These are phyloP conservation scores for Cardamine resedifolia DNA, from an alignment of 345 rosid genomes.

Conservation along the genomic window DNA sequence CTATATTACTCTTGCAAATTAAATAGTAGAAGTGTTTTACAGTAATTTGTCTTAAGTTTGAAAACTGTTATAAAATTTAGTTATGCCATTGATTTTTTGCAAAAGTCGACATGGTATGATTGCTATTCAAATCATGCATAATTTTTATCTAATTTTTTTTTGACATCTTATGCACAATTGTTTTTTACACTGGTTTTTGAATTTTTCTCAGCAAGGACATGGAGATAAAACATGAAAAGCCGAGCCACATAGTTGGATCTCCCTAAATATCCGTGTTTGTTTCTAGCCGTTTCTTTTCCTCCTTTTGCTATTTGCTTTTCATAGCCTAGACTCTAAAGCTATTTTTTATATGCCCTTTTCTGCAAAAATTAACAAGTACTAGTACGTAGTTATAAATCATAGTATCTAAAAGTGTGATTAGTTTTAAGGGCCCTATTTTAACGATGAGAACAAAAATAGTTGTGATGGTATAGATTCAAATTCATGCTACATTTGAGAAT, in stretches of 20 bases:
- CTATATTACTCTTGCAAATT: neutral
- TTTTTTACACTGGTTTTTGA: neutral
- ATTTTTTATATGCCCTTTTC: neutral
- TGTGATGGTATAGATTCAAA: neutral
- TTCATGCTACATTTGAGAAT: neutral
- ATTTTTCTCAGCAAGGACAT: neutral
- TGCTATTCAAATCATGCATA: neutral
- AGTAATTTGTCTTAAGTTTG: neutral
- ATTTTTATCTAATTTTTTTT: no score
- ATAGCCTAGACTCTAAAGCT: neutral
- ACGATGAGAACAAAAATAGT: neutral
- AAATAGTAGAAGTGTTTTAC: neutral
- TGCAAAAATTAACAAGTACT: neutral
- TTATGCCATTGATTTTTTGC: neutral
- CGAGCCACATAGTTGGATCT: conserved; percentile 40
- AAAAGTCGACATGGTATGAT: no score
- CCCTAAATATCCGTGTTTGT: conserved; percentile 43
- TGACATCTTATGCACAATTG: neutral
- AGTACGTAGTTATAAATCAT: neutral
- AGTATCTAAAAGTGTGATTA: neutral
- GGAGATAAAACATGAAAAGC: conserved; percentile 36
- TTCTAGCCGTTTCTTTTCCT: conserved; percentile 40
- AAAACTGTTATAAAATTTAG: neutral
- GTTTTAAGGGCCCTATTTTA: no score
- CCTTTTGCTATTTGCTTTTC: conserved; percentile 25